Conservation (phyloP, 139 green algal genomes). For the Volvox reticuliferus region DNA sequence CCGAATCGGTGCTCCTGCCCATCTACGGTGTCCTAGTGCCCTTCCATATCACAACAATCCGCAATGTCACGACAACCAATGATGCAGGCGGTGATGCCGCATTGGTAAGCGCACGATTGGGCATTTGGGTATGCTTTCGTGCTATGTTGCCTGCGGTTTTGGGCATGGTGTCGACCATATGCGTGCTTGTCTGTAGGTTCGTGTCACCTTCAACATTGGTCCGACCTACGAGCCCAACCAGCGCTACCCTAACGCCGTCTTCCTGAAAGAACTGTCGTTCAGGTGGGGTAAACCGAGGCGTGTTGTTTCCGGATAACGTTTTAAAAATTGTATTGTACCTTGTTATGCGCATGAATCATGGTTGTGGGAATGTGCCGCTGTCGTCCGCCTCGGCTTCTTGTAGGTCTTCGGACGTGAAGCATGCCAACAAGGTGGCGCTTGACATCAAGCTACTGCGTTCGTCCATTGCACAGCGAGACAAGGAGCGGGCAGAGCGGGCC, state of each 20-base stretch:
- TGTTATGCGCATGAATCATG: no score
- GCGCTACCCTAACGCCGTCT: constrained; percentile 78
- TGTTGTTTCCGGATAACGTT: no score
- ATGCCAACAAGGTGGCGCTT: constrained; percentile 70
- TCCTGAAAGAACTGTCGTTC: constrained; percentile 97
- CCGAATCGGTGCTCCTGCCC: constrained; percentile 93
- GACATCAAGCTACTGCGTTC: constrained; percentile 94
- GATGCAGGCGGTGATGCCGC: constrained; percentile 52
- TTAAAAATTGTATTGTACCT: no score
- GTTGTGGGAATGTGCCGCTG: no score
- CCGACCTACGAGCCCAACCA: constrained; percentile 79
- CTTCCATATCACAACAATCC: constrained; percentile 97
- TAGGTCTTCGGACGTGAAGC: constrained; percentile 76
- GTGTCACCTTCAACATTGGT: constrained; percentile 96
- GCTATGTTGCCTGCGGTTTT: neutral
- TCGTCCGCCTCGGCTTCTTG: neutral
- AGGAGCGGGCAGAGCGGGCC: constrained; percentile 92
- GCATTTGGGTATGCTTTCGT: neutral
- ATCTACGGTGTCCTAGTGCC: constrained; percentile 97
- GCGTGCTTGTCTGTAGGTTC: constrained; percentile 74
- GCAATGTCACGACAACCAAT: constrained; percentile 82
- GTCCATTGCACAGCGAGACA: constrained; percentile 85
- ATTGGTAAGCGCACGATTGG: neutral
- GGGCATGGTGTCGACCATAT: neutral
- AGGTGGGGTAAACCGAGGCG: neutral